Evolutionary conservation across 148 eudicot species (phyloP).

Genomic region (Persicaria maculosa): DNA sequence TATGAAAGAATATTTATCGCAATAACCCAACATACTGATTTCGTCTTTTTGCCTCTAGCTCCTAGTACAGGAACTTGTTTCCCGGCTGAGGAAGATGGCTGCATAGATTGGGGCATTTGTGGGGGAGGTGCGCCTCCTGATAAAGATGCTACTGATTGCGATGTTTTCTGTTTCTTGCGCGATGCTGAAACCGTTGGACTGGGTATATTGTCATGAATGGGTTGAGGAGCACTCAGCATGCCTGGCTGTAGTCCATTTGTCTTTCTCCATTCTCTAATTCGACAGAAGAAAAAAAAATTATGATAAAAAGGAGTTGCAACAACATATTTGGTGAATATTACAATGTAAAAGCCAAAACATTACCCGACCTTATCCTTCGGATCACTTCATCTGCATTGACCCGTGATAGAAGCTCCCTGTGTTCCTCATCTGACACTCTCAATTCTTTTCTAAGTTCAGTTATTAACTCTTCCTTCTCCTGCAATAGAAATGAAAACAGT

Average conservation of each 20-base stretch:
- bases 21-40: constrained; percentile 34
- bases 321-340: not conserved
- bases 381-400: constrained; percentile 79
- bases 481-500: not conserved
- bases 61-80: constrained; percentile 42
- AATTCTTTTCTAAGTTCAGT: constrained; percentile 89
- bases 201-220: constrained; percentile 58
- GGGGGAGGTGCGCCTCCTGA: constrained; percentile 56
- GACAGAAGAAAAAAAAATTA: constrained; percentile 12
- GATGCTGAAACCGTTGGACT: constrained; percentile 81
- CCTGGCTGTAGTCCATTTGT: constrained; percentile 57
- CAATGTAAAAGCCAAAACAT: not conserved
- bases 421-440: constrained; percentile 85
- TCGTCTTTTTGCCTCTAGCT: constrained; percentile 42
- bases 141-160: constrained; percentile 52
- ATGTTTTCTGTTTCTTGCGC: constrained; percentile 62
- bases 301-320: not conserved
- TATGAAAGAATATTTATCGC: not conserved
- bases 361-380: constrained; percentile 60
- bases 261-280: constrained; percentile 81
- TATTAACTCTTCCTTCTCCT: constrained; percentile 87
- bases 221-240: constrained; percentile 41
- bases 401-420: constrained; percentile 66
- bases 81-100: constrained; percentile 45
- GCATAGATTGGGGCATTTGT: constrained; percentile 36